phyloP scores from a whole-genome alignment of 495 filamentous ascomycete genomes.

The Aspergillus wentii region DNA sequence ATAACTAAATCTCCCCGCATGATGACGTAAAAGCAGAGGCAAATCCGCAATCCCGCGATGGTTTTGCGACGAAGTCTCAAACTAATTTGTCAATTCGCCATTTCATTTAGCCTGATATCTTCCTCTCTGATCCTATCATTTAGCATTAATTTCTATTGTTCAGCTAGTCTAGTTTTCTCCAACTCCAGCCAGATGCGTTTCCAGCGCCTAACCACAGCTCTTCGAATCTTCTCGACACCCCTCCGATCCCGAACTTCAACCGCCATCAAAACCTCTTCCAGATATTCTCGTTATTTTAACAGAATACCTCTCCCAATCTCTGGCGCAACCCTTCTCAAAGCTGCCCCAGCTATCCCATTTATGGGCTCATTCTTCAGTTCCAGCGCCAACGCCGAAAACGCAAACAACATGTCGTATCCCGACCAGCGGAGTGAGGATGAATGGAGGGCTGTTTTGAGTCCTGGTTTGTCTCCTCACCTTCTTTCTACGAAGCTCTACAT shows the following conservation, averaged over 20 bases:
- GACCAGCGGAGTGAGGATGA: conserved; percentile 74
- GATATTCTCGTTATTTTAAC: conserved; percentile 16
- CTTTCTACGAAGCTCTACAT: neutral
- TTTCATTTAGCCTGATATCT: neutral
- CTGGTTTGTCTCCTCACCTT: conserved; percentile 44
- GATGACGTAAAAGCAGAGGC: conserved; percentile 8
- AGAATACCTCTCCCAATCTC: conserved; percentile 27
- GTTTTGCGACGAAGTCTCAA: neutral
- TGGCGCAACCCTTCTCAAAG: conserved; percentile 38
- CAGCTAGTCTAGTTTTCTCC: neutral
- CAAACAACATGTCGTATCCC: conserved; percentile 69
- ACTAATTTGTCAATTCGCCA: neutral
- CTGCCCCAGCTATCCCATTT: conserved; percentile 72
- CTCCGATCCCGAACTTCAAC: conserved; percentile 16
- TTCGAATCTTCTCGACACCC: conserved; percentile 43
- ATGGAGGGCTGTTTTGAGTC: conserved; percentile 80
- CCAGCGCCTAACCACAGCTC: conserved; percentile 39
- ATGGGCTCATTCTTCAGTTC: conserved; percentile 74
- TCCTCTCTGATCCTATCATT: neutral
- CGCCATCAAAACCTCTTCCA: conserved; percentile 25
- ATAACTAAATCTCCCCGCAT: neutral
- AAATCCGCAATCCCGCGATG: conserved; percentile 1
- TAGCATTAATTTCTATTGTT: neutral
- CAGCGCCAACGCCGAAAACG: conserved; percentile 30
- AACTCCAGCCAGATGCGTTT: conserved; percentile 48